These are phyloP conservation scores for Candida anutae DNA, from an alignment of 1,139 yeast genomes.

Conservation along the genomic window DNA sequence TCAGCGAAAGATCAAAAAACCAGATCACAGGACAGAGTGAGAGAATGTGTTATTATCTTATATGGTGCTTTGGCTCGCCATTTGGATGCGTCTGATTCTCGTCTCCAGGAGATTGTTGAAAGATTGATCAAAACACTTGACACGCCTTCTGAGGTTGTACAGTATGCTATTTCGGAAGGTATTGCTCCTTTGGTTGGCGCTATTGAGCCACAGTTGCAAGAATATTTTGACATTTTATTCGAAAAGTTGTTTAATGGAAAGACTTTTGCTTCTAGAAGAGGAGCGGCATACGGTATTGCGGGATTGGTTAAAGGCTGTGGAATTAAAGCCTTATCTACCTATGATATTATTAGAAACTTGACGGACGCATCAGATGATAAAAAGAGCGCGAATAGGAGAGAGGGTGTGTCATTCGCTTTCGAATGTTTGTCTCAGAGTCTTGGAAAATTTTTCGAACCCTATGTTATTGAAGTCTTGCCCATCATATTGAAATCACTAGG, in stretches of 20 bases:
- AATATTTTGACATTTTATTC: slow-evolving; percentile 52
- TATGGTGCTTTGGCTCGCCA: slow-evolving; percentile 88
- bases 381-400: slow-evolving; percentile 66
- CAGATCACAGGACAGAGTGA: slow-evolving; percentile 53
- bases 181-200: slow-evolving; percentile 72
- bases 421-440: slow-evolving; percentile 75
- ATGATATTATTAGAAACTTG: slow-evolving; percentile 67
- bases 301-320: slow-evolving; percentile 92
- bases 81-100: slow-evolving; percentile 52
- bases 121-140: slow-evolving; percentile 68
- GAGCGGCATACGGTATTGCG: slow-evolving; percentile 94
- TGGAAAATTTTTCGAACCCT: slow-evolving; percentile 83
- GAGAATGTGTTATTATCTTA: slow-evolving; percentile 75
- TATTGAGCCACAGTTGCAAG: slow-evolving; percentile 41
- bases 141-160: slow-evolving; percentile 86
- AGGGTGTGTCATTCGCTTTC: slow-evolving; percentile 82
- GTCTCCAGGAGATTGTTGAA: slow-evolving; percentile 59
- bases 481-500: slow-evolving; percentile 75
- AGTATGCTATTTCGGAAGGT: slow-evolving; percentile 77
- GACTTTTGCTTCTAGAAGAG: slow-evolving; percentile 60
- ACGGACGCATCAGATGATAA: slow-evolving; percentile 88
- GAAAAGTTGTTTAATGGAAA: slow-evolving; percentile 48
- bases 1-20: slow-evolving; percentile 36
- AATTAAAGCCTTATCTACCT: slow-evolving; percentile 63
- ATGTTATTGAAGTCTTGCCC: slow-evolving; percentile 83